Percentiles rank a stretch among this genome's conserved stretches.
phyloP scores from a whole-genome alignment of 495 filamentous ascomycete species.

The Rhypophila decipiens region DNA sequence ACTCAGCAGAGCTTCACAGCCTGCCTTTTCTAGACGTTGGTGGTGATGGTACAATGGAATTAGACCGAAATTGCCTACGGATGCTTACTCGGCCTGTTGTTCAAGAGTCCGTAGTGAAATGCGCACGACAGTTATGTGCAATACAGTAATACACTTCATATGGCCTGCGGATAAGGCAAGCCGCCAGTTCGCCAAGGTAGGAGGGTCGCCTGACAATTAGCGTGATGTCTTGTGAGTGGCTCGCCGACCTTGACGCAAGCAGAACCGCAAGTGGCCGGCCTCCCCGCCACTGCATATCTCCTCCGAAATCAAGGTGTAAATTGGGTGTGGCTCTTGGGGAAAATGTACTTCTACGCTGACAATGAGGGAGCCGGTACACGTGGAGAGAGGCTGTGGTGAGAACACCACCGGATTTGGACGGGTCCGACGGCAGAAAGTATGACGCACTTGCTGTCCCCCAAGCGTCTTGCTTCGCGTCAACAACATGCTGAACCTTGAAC shows the following conservation, averaged over 20 bases:
- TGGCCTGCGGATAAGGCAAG: too few relatives aligned
- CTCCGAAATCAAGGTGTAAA: too few relatives aligned
- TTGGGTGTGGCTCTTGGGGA: too few relatives aligned
- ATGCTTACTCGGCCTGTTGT: not conserved
- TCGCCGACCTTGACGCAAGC: not conserved
- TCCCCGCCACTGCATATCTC: too few relatives aligned
- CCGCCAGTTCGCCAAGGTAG: too few relatives aligned
- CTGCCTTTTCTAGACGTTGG: not conserved
- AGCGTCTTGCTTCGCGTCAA: not conserved
- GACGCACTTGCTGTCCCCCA: constrained; percentile 7
- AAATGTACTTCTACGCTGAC: not conserved
- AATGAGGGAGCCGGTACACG: not conserved
- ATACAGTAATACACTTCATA: too few relatives aligned
- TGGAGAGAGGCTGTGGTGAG: constrained; percentile 2
- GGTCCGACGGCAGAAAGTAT: constrained; percentile 4
- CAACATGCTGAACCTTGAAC: not conserved
- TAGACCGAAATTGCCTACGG: not conserved
- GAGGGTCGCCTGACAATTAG: too few relatives aligned
- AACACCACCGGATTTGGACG: not conserved
- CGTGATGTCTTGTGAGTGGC: not conserved
- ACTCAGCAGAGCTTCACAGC: not conserved
- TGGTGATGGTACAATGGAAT: not conserved
- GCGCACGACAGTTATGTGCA: too few relatives aligned
- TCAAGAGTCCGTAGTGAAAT: too few relatives aligned
- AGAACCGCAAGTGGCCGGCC: not conserved